Conservation (phyloP, 352 stramenopile genomes). For the Phytophthora sojae region DNA sequence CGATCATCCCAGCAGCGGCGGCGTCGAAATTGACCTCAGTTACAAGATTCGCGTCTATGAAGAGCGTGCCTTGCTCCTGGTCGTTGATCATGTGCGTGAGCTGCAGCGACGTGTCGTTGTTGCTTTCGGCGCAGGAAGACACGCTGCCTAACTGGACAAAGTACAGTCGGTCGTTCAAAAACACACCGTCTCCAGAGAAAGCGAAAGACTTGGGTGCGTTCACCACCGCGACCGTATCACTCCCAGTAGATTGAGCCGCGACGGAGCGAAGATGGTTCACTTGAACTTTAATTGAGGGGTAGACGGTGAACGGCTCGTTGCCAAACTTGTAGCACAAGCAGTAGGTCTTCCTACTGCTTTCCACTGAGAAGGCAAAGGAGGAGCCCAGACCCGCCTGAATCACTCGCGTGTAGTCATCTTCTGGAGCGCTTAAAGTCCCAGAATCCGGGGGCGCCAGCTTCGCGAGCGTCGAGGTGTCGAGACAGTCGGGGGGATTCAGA, state of each 20-base stretch:
- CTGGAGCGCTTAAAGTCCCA: conserved; percentile 25
- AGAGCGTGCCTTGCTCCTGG: conserved; percentile 47
- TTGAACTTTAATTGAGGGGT: conserved; percentile 49
- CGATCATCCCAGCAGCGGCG: conserved; percentile 42
- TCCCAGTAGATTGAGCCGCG: conserved; percentile 33
- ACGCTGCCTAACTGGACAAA: conserved; percentile 55
- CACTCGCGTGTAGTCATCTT: conserved; percentile 58
- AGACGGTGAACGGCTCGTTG: conserved; percentile 67
- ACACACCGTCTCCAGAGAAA: conserved; percentile 58
- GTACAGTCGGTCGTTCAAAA: conserved; percentile 65
- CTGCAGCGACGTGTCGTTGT: conserved; percentile 37
- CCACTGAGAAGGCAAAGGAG: conserved; percentile 46
- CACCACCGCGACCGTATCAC: conserved; percentile 55
- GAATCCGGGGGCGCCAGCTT: conserved; percentile 24
- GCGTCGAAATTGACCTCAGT: conserved; percentile 50
- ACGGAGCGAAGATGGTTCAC: conserved; percentile 56
- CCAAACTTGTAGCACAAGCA: conserved; percentile 78
- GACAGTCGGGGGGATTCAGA: conserved; percentile 45
- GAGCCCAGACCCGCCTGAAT: conserved; percentile 23
- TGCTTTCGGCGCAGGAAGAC: conserved; percentile 46
- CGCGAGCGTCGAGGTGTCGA: conserved; percentile 45
- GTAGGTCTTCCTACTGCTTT: conserved; percentile 58
- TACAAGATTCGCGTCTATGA: conserved; percentile 34
- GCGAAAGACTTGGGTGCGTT: conserved; percentile 58
- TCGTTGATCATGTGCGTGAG: conserved; percentile 43